These are phyloP conservation scores for Gossypium herbaceum DNA, from an alignment of 345 rosid species.

Conservation along the genomic window DNA sequence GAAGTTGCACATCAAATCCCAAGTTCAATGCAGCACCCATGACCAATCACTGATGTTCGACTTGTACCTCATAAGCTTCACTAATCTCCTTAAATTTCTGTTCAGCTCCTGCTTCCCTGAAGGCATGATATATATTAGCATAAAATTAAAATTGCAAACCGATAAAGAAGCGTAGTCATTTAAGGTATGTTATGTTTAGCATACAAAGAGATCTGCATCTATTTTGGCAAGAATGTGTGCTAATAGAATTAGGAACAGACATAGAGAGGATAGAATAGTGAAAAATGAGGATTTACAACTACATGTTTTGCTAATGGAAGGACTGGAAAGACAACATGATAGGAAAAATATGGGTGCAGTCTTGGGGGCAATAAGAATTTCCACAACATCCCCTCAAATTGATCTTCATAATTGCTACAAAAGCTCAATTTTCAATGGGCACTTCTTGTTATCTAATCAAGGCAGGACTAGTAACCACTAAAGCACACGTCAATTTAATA, in stretches of 20 bases:
- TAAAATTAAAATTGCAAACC: neutral
- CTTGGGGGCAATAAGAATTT: neutral
- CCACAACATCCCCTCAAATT: neutral
- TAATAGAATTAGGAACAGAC: neutral
- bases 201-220: neutral
- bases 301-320: neutral
- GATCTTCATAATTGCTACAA: neutral
- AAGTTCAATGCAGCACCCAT: neutral
- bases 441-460: neutral
- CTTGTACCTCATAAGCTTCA: slow-evolving; percentile 41
- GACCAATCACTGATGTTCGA: neutral
- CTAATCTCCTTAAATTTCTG: slow-evolving; percentile 46
- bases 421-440: neutral
- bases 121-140: neutral
- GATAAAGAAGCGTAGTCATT: neutral
- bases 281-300: no score
- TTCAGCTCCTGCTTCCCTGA: slow-evolving; percentile 43
- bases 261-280: no score
- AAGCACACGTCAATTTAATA: neutral
- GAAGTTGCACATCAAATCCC: neutral
- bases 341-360: neutral
- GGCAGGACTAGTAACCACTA: neutral
- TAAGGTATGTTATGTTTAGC: neutral
- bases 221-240: neutral
- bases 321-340: neutral